Percentiles rank a stretch among this genome's conserved stretches.
Evolutionary conservation across 139 green algal genomes (phyloP).

Genomic region (Chlamydomonas schloesseri): DNA sequence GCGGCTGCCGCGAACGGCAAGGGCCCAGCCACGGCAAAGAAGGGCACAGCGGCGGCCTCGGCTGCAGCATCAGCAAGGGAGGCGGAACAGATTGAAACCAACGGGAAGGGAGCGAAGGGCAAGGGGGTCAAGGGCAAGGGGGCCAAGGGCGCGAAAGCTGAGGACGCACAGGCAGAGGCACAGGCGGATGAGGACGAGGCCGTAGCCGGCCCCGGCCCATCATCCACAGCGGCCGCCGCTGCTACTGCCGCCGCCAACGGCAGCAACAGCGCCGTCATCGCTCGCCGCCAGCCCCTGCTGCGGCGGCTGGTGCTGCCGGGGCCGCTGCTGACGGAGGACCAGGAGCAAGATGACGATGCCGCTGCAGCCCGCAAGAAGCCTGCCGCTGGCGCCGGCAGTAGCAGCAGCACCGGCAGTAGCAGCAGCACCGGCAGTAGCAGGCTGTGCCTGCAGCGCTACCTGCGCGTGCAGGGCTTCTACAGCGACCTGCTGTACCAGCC

Average conservation of each 20-base stretch:
- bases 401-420: not conserved
- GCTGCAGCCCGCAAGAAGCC: no score
- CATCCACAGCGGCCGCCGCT: not conserved
- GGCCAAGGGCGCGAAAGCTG: not conserved
- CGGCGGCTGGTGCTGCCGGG: not conserved
- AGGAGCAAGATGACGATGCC: no score
- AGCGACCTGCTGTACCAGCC: constrained; percentile 91
- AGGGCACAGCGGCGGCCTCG: not conserved
- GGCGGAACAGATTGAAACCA: no score
- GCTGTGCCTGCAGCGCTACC: constrained; percentile 11
- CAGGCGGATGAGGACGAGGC: not conserved
- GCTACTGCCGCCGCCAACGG: not conserved
- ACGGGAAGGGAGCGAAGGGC: not conserved
- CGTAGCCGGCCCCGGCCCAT: not conserved
- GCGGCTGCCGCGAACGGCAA: not conserved
- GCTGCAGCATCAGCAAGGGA: no score
- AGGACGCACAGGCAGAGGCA: not conserved
- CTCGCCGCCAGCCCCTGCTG: not conserved
- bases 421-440: not conserved
- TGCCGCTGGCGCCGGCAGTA: no score
- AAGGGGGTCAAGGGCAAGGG: not conserved
- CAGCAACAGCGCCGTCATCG: not conserved
- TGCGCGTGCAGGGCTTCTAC: constrained; percentile 47
- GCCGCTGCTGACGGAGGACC: not conserved
- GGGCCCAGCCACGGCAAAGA: not conserved